Evolutionary conservation across 495 filamentous ascomycete genomes (phyloP).

Genomic region (Recurvomyces mirabilis): DNA sequence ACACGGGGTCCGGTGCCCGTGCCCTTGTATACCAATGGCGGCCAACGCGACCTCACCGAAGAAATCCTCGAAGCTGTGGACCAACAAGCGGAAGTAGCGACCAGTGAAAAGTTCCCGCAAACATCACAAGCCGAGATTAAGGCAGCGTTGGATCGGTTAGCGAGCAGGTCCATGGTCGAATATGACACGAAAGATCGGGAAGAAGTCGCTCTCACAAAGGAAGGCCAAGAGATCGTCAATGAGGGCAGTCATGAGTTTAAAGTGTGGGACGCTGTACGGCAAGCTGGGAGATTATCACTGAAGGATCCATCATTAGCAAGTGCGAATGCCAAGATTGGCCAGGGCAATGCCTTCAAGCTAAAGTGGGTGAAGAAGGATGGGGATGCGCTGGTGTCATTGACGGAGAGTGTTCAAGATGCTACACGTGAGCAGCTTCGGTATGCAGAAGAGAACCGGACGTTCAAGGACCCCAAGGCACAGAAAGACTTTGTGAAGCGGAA

Average conservation of each 20-base stretch:
- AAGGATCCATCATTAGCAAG: slow-evolving; percentile 70
- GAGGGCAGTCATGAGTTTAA: slow-evolving; percentile 91
- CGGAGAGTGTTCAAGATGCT: slow-evolving; percentile 53
- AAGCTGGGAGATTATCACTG: slow-evolving; percentile 68
- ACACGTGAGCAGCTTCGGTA: slow-evolving; percentile 61
- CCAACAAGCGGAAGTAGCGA: slow-evolving; percentile 50
- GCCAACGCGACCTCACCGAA: slow-evolving; percentile 25
- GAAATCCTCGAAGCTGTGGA: slow-evolving; percentile 30
- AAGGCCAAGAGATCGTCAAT: slow-evolving; percentile 64
- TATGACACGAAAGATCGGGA: slow-evolving; percentile 77
- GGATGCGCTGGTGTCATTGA: slow-evolving; percentile 25
- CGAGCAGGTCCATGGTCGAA: slow-evolving; percentile 69
- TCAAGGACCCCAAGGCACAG: slow-evolving; percentile 59
- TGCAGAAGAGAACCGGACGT: slow-evolving; percentile 55
- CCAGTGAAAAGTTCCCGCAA: slow-evolving; percentile 64
- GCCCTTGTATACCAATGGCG: slow-evolving; percentile 21
- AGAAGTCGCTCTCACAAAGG: slow-evolving; percentile 62
- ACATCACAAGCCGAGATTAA: slow-evolving; percentile 63
- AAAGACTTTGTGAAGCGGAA: slow-evolving; percentile 82
- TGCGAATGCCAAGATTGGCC: slow-evolving; percentile 78
- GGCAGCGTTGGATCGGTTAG: slow-evolving; percentile 74
- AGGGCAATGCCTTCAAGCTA: slow-evolving; percentile 89
- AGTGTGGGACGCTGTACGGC: slow-evolving; percentile 76
- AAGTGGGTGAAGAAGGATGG: slow-evolving; percentile 87
- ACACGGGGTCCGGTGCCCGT: slow-evolving; percentile 32